Percentiles rank a stretch among this genome's conserved stretches.
These are phyloP conservation scores for Tolypocladium ophioglossoides DNA, from an alignment of 2,329 filamentous ascomycete species.

Conservation along the genomic window DNA sequence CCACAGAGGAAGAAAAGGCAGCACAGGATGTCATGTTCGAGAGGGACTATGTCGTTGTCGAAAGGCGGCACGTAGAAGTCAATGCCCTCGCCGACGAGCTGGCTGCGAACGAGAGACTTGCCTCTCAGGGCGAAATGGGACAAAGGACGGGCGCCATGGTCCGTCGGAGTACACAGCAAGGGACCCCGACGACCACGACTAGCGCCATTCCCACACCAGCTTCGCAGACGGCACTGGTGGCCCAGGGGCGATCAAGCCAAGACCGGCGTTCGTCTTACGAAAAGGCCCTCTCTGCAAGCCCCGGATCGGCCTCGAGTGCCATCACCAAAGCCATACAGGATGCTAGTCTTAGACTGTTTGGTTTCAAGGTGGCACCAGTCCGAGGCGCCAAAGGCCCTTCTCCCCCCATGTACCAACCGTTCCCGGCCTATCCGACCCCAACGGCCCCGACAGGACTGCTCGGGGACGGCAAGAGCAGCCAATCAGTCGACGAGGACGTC, in stretches of 20 bases:
- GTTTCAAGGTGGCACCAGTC: slow-evolving; percentile 58
- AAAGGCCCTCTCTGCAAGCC: slow-evolving; percentile 57
- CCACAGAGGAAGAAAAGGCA: slow-evolving; percentile 57
- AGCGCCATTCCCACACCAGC: slow-evolving; percentile 57
- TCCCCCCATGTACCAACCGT: slow-evolving; percentile 70
- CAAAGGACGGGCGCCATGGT: slow-evolving; percentile 53
- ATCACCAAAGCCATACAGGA: slow-evolving; percentile 93
- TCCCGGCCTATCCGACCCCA: slow-evolving; percentile 72
- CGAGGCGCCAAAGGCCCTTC: slow-evolving; percentile 55
- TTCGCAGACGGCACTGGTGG: slow-evolving; percentile 66
- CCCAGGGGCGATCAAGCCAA: slow-evolving; percentile 58
- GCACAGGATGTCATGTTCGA: slow-evolving; percentile 86
- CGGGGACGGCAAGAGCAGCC: slow-evolving; percentile 47
- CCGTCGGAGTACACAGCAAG: slow-evolving; percentile 71
- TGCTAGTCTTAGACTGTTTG: slow-evolving; percentile 68
- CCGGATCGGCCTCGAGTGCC: slow-evolving; percentile 70
- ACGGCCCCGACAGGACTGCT: slow-evolving; percentile 51
- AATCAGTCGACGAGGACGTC: slow-evolving; percentile 64
- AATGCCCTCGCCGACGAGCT: slow-evolving; percentile 96
- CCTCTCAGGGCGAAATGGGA: slow-evolving; percentile 32
- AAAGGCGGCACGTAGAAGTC: slow-evolving; percentile 90
- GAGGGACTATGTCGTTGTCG: slow-evolving; percentile 89
- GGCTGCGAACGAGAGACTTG: slow-evolving; percentile 65
- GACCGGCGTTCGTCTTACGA: slow-evolving; percentile 75
- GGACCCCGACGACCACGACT: slow-evolving; percentile 54